These are phyloP conservation scores for Spinellus fusiger DNA, from an alignment of 192 early-diverging fungal genomes.

Conservation along the genomic window DNA sequence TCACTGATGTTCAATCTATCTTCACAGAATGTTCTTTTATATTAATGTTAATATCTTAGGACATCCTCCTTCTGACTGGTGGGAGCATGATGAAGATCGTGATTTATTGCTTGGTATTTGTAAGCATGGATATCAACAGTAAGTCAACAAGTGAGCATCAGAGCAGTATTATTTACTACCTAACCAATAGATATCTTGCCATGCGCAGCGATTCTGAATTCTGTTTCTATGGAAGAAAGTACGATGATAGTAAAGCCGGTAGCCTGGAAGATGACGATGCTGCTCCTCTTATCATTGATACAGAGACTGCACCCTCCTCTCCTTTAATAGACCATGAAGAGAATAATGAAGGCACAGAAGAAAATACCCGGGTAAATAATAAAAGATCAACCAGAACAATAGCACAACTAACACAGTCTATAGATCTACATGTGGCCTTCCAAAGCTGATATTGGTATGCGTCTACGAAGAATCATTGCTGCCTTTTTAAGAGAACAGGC, in stretches of 20 bases:
- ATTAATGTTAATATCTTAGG: slow-evolving; percentile 15
- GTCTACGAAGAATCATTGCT: slow-evolving; percentile 50
- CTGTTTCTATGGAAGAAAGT: slow-evolving; percentile 48
- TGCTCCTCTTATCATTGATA: background rate
- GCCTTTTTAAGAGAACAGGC: slow-evolving; percentile 48
- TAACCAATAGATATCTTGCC: slow-evolving; percentile 24
- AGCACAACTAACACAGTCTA: slow-evolving; percentile 1
- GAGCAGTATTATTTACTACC: background rate
- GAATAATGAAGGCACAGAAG: slow-evolving; percentile 12
- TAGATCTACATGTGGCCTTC: slow-evolving; percentile 52
- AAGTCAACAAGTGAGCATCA: no score
- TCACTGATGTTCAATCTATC: slow-evolving; percentile 38
- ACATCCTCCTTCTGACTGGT: slow-evolving; percentile 55
- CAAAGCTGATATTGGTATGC: slow-evolving; percentile 57
- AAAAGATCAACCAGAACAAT: background rate
- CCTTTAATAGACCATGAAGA: background rate
- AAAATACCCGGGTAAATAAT: slow-evolving; percentile 14
- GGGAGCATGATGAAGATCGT: slow-evolving; percentile 74
- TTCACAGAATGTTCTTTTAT: background rate
- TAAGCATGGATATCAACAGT: slow-evolving; percentile 72
- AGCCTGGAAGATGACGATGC: slow-evolving; percentile 30
- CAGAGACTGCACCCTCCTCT: background rate
- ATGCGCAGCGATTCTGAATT: slow-evolving; percentile 51
- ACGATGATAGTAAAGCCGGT: slow-evolving; percentile 36
- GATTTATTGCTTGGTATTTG: slow-evolving; percentile 73